These are phyloP conservation scores for Annulohypoxylon moriforme DNA, from an alignment of 495 filamentous ascomycete genomes.

Conservation along the genomic window DNA sequence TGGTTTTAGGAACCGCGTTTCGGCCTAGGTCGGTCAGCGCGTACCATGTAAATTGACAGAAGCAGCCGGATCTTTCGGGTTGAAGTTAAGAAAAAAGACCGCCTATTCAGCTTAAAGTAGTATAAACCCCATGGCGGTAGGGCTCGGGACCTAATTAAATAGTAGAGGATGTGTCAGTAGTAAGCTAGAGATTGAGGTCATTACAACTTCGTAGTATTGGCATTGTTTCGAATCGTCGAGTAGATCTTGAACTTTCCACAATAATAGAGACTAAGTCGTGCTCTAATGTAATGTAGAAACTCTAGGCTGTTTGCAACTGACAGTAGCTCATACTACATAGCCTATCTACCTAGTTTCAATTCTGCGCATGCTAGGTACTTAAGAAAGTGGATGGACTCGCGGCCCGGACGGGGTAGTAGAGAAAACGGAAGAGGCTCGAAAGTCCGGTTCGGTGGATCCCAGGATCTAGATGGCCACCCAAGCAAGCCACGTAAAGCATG, in stretches of 20 bases:
- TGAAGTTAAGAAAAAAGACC: constrained; percentile 2
- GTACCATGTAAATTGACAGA: constrained; percentile 31
- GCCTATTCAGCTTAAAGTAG: constrained; percentile 1
- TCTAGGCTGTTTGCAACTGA: constrained; percentile 2
- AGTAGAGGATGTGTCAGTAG: background rate
- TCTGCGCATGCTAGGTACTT: background rate
- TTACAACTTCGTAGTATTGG: constrained; percentile 1
- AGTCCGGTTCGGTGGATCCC: constrained; percentile 15
- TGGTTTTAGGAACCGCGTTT: constrained; percentile 19
- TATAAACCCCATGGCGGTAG: background rate
- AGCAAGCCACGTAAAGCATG: constrained; percentile 39
- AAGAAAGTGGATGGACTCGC: constrained; percentile 22
- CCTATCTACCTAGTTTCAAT: background rate
- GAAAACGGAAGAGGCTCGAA: constrained; percentile 22
- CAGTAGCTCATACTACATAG: constrained; percentile 11
- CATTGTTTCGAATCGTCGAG: background rate
- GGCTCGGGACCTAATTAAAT: background rate
- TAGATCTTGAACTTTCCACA: background rate
- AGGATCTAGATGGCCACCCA: constrained; percentile 19
- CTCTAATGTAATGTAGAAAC: constrained; percentile 1
- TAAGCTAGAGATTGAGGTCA: background rate
- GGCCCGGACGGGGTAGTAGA: constrained; percentile 17
- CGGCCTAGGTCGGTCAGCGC: constrained; percentile 20
- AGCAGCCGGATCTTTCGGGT: constrained; percentile 7
- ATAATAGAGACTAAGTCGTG: background rate